These are phyloP conservation scores for Trypanosoma brucei DNA, from an alignment of 208 protist species.

Conservation along the genomic window DNA sequence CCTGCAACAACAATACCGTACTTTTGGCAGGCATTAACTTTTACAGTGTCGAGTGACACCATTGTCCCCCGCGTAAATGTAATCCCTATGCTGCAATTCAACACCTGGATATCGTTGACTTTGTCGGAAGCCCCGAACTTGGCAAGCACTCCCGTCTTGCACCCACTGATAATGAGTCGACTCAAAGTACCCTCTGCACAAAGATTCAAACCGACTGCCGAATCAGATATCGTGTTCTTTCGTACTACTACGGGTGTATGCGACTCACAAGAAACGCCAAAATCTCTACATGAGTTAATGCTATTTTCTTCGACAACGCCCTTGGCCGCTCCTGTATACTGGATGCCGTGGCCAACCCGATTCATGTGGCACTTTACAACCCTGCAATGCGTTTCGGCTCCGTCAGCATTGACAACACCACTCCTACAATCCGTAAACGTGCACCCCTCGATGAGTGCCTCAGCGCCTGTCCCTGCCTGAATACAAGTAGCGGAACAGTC, in stretches of 20 bases:
- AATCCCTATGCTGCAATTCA: constrained; percentile 26
- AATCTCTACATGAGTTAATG: constrained; percentile 10
- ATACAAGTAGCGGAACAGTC: constrained; percentile 9
- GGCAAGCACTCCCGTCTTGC: constrained; percentile 18
- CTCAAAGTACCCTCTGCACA: constrained; percentile 11
- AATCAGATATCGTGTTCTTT: constrained; percentile 11
- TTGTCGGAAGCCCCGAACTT: neutral
- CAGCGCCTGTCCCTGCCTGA: constrained; percentile 14
- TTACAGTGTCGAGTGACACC: constrained; percentile 7
- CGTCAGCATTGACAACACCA: constrained; percentile 24
- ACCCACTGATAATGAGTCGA: constrained; percentile 13
- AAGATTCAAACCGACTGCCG: constrained; percentile 8
- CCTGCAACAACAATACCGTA: constrained; percentile 29
- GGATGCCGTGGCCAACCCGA: constrained; percentile 9
- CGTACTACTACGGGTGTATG: neutral
- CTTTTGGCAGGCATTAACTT: constrained; percentile 12
- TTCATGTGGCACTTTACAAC: constrained; percentile 17
- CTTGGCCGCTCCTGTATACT: constrained; percentile 1
- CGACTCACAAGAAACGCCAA: constrained; percentile 18
- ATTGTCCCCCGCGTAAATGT: constrained; percentile 10
- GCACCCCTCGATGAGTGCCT: constrained; percentile 24
- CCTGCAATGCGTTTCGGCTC: constrained; percentile 11
- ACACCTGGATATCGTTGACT: constrained; percentile 8
- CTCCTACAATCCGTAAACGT: constrained; percentile 13
- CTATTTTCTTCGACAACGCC: constrained; percentile 13